phyloP scores from a whole-genome alignment of 345 rosid genomes.

The Lepidium didymum region DNA sequence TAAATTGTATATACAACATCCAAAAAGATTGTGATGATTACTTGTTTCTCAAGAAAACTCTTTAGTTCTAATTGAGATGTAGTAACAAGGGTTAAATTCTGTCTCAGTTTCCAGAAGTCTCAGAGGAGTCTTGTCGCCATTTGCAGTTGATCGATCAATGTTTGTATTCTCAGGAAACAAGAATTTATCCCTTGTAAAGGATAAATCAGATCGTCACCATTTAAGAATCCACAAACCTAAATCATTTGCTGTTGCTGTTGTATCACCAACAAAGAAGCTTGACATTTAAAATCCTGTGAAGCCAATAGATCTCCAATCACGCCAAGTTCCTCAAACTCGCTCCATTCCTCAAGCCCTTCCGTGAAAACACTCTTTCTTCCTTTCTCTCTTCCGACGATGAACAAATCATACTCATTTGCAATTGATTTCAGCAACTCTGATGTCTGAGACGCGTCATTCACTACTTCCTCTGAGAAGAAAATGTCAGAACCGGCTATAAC shows the following conservation, averaged over 20 bases:
- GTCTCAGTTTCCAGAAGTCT: not conserved
- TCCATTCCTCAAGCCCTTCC: slow-evolving; percentile 28
- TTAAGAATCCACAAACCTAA: not conserved
- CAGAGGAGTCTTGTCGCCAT: not conserved
- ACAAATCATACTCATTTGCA: slow-evolving; percentile 29
- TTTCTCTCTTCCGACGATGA: slow-evolving; percentile 28
- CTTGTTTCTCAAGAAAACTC: not conserved
- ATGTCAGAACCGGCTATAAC: not conserved
- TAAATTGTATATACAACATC: not conserved
- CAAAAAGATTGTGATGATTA: not conserved
- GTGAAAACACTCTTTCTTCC: slow-evolving; percentile 21
- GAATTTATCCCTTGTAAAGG: too few relatives aligned
- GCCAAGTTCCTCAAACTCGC: slow-evolving; percentile 27
- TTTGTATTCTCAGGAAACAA: not conserved
- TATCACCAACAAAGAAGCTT: slow-evolving; percentile 26
- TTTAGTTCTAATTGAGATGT: not conserved
- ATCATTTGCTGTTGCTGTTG: slow-evolving; percentile 30
- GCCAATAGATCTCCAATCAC: slow-evolving; percentile 29
- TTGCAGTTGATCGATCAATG: not conserved
- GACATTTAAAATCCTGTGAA: slow-evolving; percentile 18
- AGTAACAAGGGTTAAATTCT: not conserved
- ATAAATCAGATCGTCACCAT: not conserved
- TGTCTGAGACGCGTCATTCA: slow-evolving; percentile 25
- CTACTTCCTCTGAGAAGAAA: slow-evolving; percentile 15
- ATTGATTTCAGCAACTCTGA: slow-evolving; percentile 11